Evolutionary conservation across 345 rosid genomes (phyloP).

Genomic region (Eucalyptus regnans): DNA sequence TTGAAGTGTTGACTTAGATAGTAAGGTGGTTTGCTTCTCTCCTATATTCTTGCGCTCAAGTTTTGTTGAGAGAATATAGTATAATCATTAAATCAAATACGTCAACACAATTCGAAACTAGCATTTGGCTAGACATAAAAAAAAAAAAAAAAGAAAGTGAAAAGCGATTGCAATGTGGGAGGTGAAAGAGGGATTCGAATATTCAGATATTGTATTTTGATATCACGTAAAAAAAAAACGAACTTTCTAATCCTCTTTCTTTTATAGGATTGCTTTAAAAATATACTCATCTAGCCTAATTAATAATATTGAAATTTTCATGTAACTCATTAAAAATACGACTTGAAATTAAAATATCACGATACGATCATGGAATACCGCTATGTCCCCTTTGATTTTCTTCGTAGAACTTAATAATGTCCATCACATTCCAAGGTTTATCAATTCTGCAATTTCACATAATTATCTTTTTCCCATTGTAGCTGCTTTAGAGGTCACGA

Average conservation of each 20-base stretch:
- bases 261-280: rapidly evolving
- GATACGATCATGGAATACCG: no score
- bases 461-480: not conserved
- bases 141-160: no score
- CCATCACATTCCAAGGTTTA: not conserved
- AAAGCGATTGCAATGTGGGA: not conserved
- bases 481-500: not conserved
- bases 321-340: no score
- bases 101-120: no score
- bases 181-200: not conserved
- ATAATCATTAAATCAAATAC: no score
- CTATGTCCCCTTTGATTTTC: not conserved
- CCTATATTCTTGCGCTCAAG: no score
- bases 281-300: rapidly evolving
- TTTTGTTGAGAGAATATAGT: no score
- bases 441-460: not conserved
- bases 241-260: rapidly evolving
- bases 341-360: no score
- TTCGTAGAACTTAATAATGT: rapidly evolving
- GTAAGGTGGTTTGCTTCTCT: no score
- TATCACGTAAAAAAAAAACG: not conserved
- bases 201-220: not conserved
- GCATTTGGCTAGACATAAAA: no score
- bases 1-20: no score
- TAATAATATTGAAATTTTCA: no score